Evolutionary conservation across 2,329 filamentous ascomycete genomes (phyloP), one percentile per base, ranked within the genome.

Genomic region (Cladosporium sp.): DNA sequence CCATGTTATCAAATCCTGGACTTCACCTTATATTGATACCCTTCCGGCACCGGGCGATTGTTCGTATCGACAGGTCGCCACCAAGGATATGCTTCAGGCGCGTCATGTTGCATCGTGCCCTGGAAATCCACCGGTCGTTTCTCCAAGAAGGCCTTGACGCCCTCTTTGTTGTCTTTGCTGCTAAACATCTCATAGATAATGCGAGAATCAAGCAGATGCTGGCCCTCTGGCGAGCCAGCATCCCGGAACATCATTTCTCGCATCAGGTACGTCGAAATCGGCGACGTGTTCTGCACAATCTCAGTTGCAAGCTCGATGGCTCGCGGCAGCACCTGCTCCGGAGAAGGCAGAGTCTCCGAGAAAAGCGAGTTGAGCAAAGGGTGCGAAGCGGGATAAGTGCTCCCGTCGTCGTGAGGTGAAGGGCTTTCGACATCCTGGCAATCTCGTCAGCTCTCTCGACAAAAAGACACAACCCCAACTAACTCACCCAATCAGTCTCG

Each of bases 381-480:
- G 50, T 66, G 61, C n/a, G 56, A 59, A 1, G 74, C 73, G 1
- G 60, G 62, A 61, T 84, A 86, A 0, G 82, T 82, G 2, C 70
- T 70, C 0, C 86, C 86, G 85, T 89, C 3, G 85, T 87, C 38
- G 81, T 73, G 24, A 88, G 74, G 61, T 85, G 80, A 64, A 85
- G 69, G 0, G 85, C 84, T 56, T 79, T 76, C 12, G 77, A 78
- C 50, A 78, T 62, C 27, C 64, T 66, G 47, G 24, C n/a, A 41
- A 32, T 24, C 12, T 17, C 15, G 34, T 50, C 18, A 50, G 47
- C 9, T 43, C 13, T 15, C 15, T 3, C 17, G 7, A 13, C 17
- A 39, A 20, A 39, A 17, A 8, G 17, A 19, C 17, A 7, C 8
- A 19, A 9, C 17, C 5, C 11, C 11, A 19, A 57, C 11, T 11